These are phyloP conservation scores for Aspergillus aculeatinus DNA, from an alignment of 2,329 filamentous ascomycete species.

Conservation along the genomic window DNA sequence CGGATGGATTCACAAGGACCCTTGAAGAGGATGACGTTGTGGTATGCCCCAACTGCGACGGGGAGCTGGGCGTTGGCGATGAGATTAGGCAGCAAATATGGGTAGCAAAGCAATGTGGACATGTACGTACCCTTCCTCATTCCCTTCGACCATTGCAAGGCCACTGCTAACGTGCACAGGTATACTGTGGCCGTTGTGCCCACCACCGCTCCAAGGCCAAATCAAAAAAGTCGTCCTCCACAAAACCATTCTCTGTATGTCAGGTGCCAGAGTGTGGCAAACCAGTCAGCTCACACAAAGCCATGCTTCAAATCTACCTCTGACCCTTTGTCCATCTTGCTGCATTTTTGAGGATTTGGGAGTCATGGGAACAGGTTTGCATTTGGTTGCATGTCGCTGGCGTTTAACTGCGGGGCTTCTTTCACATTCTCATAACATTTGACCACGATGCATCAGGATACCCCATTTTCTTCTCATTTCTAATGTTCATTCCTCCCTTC, in stretches of 20 bases:
- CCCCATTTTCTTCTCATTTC: slow-evolving; percentile 12
- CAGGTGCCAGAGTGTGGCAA: slow-evolving; percentile 44
- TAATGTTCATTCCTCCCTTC: too few species aligned
- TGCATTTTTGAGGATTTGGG: slow-evolving; percentile 1
- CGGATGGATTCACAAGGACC: slow-evolving; percentile 76
- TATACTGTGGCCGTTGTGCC: slow-evolving; percentile 51
- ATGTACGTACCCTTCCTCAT: slow-evolving; percentile 60
- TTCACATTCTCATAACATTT: slow-evolving; percentile 5
- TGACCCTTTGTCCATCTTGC: slow-evolving; percentile 26
- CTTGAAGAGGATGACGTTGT: slow-evolving; percentile 70
- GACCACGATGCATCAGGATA: slow-evolving; percentile 10
- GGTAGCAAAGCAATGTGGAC: slow-evolving; percentile 86
- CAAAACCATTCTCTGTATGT: slow-evolving; percentile 46
- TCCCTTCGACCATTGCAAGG: background rate
- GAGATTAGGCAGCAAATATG: slow-evolving; percentile 80
- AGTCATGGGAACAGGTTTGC: background rate
- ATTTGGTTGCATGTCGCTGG: slow-evolving; percentile 6
- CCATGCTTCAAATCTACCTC: slow-evolving; percentile 51
- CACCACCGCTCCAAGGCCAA: slow-evolving; percentile 40
- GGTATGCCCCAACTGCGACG: slow-evolving; percentile 81
- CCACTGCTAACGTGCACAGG: slow-evolving; percentile 32
- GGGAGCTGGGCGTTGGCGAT: slow-evolving; percentile 75
- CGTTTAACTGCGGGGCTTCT: slow-evolving; percentile 3
- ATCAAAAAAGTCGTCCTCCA: slow-evolving; percentile 32
- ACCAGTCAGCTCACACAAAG: slow-evolving; percentile 36